These are phyloP conservation scores for Astragalus glycyphyllos DNA, from an alignment of 306 rosid genomes.

Conservation along the genomic window DNA sequence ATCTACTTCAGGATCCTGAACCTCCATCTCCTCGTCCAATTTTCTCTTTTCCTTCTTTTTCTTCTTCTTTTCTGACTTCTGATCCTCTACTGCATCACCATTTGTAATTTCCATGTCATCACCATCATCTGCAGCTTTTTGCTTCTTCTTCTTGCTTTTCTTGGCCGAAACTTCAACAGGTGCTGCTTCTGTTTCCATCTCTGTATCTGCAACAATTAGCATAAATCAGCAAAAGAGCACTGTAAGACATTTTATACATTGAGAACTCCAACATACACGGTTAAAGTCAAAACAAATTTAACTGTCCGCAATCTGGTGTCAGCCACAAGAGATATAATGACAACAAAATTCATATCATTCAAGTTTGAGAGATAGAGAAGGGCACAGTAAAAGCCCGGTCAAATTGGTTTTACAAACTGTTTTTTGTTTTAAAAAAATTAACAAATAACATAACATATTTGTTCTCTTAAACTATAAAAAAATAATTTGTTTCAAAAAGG, in stretches of 20 bases:
- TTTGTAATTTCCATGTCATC: slow-evolving; percentile 55
- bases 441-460: too few species aligned
- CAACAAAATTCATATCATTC: background rate
- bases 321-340: background rate
- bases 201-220: slow-evolving; percentile 49
- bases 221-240: slow-evolving; percentile 21
- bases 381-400: too few species aligned
- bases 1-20: slow-evolving; percentile 44
- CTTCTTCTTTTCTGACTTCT: slow-evolving; percentile 81
- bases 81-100: slow-evolving; percentile 59
- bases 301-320: background rate
- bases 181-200: slow-evolving; percentile 67
- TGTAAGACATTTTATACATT: background rate
- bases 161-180: slow-evolving; percentile 57
- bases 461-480: too few species aligned
- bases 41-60: slow-evolving; percentile 86
- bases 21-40: slow-evolving; percentile 52
- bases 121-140: slow-evolving; percentile 56
- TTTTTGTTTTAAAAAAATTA: too few species aligned
- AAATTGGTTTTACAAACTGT: too few species aligned
- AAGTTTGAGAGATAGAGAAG: background rate
- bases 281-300: slow-evolving; percentile 10
- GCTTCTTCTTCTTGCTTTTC: slow-evolving; percentile 85
- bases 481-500: too few species aligned
- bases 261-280: background rate